Evolutionary conservation across 805 yeast species (phyloP), one percentile per base, ranked within the genome.

Genomic region (Dipodascus albidus): DNA sequence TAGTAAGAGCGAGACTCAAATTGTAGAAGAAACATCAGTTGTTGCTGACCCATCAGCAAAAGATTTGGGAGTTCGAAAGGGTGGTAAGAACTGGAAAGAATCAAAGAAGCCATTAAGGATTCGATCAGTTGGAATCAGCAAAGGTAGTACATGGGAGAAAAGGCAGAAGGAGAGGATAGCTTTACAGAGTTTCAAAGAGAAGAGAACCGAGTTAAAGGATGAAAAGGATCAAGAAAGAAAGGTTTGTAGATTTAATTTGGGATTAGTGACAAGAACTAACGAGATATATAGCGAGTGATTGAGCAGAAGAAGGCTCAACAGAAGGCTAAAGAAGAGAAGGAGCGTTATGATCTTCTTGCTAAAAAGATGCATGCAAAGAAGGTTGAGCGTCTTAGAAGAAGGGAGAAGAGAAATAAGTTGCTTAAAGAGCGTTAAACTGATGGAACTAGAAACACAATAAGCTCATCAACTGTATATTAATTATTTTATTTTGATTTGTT

Each of bases 391-490:
- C 67, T 91, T 71, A 83, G 85, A 72, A 83, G 85, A 74, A 82
- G 85, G 65, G 99, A 91, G 67, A 91, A 91, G 84, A 83, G 98
- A 72, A 91, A 90, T 73, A 91, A 91, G 72, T 74, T 89, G 63
- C 81, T 90, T 67, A 88, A 83, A 67, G 98, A 90, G 65, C 96
- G 97, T 69, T 85, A 60, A 54, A 50, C 48, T 17, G 41, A 6
- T 6, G 33, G 9, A 11, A n/a, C n/a, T n/a, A n/a, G n/a, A n/a
- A n/a, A n/a, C n/a, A n/a, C n/a, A n/a, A n/a, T n/a, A n/a, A n/a
- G n/a, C n/a, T n/a, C n/a, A n/a, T n/a, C n/a, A n/a, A n/a, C n/a
- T n/a, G 38, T 31, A 31, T 31, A 31, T 31, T 15, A 31, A 31
- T 9, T 15, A 31, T 31, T 31, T 15, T 31, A 9, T 31, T 31